Evolutionary conservation across 2,329 filamentous ascomycete genomes (phyloP).

Genomic region (Fusarium nodosum): DNA sequence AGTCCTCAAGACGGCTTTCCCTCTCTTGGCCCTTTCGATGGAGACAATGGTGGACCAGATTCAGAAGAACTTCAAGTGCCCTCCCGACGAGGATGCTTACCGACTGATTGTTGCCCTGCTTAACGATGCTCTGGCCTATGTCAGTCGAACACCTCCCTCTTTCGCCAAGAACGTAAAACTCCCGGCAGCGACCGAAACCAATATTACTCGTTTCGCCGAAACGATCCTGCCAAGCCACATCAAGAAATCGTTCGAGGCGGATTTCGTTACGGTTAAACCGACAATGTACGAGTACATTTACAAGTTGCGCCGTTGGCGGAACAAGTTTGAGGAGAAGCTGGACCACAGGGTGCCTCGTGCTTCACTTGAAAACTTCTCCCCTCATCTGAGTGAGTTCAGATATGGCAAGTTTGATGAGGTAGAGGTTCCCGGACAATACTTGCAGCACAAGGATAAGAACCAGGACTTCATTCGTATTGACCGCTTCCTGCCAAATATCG

Average conservation of each 20-base stretch:
- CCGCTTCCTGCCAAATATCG: conserved; percentile 93
- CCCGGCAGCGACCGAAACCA: conserved; percentile 89
- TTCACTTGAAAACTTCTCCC: conserved; percentile 87
- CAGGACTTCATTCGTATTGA: conserved; percentile 98
- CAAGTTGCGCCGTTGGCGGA: conserved; percentile 94
- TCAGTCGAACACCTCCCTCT: conserved; percentile 85
- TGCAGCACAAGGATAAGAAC: conserved; percentile 98
- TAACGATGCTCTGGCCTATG: conserved; percentile 94
- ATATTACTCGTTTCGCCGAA: conserved; percentile 96
- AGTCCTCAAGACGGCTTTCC: conserved; percentile 96
- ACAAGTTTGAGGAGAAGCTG: conserved; percentile 97
- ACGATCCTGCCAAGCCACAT: conserved; percentile 96
- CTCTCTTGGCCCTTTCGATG: conserved; percentile 95
- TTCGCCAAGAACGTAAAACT: conserved; percentile 94
- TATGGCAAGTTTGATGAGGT: conserved; percentile 99
- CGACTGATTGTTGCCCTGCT: conserved; percentile 96
- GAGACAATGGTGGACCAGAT: conserved; percentile 99
- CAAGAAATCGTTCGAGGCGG: conserved; percentile 94
- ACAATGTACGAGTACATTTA: conserved; percentile 99
- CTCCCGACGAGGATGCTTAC: conserved; percentile 97
- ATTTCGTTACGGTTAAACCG: conserved; percentile 94
- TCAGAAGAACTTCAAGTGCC: conserved; percentile 98
- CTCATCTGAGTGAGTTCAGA: conserved; percentile 93
- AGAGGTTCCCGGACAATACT: conserved; percentile 95
- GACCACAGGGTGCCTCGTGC: conserved; percentile 82